These are phyloP conservation scores for Rhizopus sp. DNA, from an alignment of 371 early-diverging fungal species.

Conservation along the genomic window DNA sequence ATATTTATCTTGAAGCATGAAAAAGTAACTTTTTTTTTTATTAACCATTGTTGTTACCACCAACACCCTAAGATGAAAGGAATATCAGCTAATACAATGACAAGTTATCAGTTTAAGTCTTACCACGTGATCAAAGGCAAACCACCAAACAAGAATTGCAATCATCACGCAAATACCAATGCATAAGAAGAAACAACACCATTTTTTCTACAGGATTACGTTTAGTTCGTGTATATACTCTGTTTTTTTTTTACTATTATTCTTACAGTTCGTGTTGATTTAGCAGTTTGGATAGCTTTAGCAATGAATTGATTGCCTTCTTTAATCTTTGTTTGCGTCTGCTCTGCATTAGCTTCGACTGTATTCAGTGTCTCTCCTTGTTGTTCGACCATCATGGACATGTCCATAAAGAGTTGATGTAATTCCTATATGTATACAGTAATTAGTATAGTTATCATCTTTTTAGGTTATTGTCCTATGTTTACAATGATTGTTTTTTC, in stretches of 20 bases:
- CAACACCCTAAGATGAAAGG: constrained; percentile 14
- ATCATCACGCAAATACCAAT: constrained; percentile 46
- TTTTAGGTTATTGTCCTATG: background rate
- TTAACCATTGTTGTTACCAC: constrained; percentile 1
- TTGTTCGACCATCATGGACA: constrained; percentile 78
- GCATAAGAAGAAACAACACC: constrained; percentile 49
- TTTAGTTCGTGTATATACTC: background rate
- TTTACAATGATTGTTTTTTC: constrained; percentile 74
- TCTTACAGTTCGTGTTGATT: constrained; percentile 58
- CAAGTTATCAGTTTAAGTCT: background rate
- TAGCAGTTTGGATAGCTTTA: constrained; percentile 66
- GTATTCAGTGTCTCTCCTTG: constrained; percentile 73
- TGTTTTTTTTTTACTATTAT: background rate
- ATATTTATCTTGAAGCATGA: background rate
- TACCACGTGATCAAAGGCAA: constrained; percentile 31
- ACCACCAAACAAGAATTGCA: constrained; percentile 46
- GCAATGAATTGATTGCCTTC: constrained; percentile 65
- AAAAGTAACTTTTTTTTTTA: no score
- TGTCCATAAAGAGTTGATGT: constrained; percentile 83
- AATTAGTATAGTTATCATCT: background rate
- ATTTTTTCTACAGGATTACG: constrained; percentile 42
- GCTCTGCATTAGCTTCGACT: constrained; percentile 65
- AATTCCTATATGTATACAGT: constrained; percentile 57
- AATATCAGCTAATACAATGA: background rate
- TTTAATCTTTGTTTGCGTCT: constrained; percentile 62